These are phyloP conservation scores for Fistulifera solaris DNA, from an alignment of 108 stramenopile genomes.

Conservation along the genomic window DNA sequence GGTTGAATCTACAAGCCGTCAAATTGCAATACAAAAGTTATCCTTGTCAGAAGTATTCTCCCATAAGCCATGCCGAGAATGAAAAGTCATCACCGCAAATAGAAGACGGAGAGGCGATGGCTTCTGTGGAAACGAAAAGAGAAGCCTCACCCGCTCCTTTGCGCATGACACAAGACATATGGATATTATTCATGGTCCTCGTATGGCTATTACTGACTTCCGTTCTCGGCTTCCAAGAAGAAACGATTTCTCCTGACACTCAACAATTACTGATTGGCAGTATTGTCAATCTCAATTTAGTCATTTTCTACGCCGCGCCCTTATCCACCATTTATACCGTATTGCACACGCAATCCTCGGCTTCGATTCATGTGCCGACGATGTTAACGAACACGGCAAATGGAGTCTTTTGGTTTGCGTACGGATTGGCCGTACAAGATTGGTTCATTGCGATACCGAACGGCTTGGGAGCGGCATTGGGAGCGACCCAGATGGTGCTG, in stretches of 20 bases:
- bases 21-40: constrained; percentile 55
- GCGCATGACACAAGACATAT: background rate
- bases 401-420: constrained; percentile 63
- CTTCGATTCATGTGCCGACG: constrained; percentile 56
- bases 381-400: constrained; percentile 68
- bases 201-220: too few relatives aligned
- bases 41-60: constrained; percentile 24
- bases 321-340: constrained; percentile 60
- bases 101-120: background rate
- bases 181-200: too few relatives aligned
- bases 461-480: constrained; percentile 56
- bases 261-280: constrained; percentile 47
- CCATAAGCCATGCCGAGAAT: constrained; percentile 26
- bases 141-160: constrained; percentile 4
- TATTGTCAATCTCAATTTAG: constrained; percentile 55
- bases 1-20: constrained; percentile 60
- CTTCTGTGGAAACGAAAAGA: constrained; percentile 1
- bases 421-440: constrained; percentile 58
- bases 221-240: background rate
- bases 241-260: background rate
- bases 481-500: constrained; percentile 43
- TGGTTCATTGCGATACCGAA: constrained; percentile 64
- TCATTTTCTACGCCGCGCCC: constrained; percentile 82
- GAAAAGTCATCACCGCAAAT: too few relatives aligned
- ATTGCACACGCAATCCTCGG: constrained; percentile 28